Evolutionary conservation across 1,284 basidiomycete genomes (phyloP).

Genomic region (Cryptococcus depauperatus): DNA sequence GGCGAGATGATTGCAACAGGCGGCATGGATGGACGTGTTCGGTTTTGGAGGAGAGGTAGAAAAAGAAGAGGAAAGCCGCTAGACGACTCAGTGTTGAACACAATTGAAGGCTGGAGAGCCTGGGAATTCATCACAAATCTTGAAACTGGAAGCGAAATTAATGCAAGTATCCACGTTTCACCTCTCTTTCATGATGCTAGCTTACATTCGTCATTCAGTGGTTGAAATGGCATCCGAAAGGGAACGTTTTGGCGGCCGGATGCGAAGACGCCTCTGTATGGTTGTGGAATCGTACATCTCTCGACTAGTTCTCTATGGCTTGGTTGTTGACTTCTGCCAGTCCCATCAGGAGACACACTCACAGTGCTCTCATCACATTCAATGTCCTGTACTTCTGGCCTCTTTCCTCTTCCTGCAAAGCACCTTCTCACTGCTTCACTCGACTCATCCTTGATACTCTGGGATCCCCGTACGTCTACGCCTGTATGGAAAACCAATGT

Average conservation of each 20-base stretch:
- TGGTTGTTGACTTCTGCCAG: conserved; percentile 46
- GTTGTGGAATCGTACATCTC: conserved; percentile 79
- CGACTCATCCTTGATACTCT: conserved; percentile 76
- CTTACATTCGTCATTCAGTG: conserved; percentile 55
- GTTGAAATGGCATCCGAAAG: conserved; percentile 94
- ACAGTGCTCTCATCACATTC: conserved; percentile 91
- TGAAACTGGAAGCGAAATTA: conserved; percentile 89
- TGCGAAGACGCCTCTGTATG: conserved; percentile 93
- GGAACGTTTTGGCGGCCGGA: conserved; percentile 77
- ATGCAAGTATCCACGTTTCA: conserved; percentile 67
- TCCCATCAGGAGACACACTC: conserved; percentile 87
- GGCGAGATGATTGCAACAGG: conserved; percentile 89
- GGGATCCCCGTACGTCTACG: conserved; percentile 66
- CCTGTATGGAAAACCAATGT: conserved; percentile 57
- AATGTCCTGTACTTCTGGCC: conserved; percentile 73
- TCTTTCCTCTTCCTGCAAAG: conserved; percentile 71
- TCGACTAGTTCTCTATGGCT: neutral
- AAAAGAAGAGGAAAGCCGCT: conserved; percentile 6
- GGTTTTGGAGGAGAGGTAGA: conserved; percentile 73
- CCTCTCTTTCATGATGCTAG: neutral
- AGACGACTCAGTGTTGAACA: conserved; percentile 22
- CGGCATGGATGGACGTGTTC: conserved; percentile 91
- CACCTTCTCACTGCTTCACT: conserved; percentile 78
- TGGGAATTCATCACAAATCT: conserved; percentile 93
- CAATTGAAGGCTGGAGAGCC: conserved; percentile 58